Conservation (phyloP, 179 eudicot species). For the Beta macrorhiza region DNA sequence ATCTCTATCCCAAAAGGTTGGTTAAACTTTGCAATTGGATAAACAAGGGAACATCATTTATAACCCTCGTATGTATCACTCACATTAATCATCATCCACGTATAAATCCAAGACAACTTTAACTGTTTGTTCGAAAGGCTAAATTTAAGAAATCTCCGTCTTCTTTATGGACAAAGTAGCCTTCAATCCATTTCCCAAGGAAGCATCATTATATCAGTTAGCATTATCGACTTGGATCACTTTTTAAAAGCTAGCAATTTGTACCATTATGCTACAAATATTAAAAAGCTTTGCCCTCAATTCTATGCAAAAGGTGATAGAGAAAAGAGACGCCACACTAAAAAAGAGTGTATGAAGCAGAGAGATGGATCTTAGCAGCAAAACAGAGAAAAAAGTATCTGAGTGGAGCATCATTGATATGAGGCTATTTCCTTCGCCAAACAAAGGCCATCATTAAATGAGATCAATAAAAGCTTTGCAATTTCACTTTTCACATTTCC, state of each 20-base stretch:
- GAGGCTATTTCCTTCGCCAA: neutral
- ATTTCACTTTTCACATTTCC: neutral
- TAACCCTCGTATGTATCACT: neutral
- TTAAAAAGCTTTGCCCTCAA: neutral
- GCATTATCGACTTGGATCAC: neutral
- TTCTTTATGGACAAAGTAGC: neutral
- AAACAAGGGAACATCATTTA: neutral
- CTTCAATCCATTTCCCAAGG: neutral
- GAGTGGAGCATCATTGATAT: neutral
- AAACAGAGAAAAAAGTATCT: neutral
- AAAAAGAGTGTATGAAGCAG: neutral
- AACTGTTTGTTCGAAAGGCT: neutral
- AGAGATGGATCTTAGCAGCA: neutral
- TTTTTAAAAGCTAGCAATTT: neutral
- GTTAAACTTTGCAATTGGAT: neutral
- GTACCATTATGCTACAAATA: neutral
- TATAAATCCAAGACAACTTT: neutral
- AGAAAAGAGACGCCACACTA: neutral
- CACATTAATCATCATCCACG: neutral
- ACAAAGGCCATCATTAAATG: neutral
- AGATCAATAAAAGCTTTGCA: neutral
- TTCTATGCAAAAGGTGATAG: neutral
- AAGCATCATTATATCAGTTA: neutral
- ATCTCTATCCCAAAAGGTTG: neutral
- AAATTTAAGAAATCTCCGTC: neutral